phyloP scores from a whole-genome alignment of 208 protist species.

The Porcisia hertigi region DNA sequence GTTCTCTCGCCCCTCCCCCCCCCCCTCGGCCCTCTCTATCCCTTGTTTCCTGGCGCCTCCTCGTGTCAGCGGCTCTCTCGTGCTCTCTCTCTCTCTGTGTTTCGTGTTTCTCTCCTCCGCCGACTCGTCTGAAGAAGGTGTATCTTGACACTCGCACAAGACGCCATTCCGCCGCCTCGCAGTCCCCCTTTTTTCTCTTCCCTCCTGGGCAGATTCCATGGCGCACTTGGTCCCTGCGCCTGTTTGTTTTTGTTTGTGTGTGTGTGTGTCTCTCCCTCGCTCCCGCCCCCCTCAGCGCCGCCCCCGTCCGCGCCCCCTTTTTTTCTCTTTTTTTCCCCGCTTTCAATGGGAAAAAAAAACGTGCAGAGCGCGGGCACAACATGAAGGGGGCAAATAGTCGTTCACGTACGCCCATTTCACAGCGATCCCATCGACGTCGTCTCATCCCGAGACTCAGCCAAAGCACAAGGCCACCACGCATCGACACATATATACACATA shows the following conservation, averaged over 20 bases:
- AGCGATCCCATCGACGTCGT: neutral
- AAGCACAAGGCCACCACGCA: neutral
- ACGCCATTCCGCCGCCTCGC: too few relatives aligned
- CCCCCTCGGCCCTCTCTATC: too few relatives aligned
- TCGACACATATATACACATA: constrained; percentile 2
- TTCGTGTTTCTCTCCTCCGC: too few relatives aligned
- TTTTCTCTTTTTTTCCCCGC: neutral
- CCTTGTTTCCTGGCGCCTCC: too few relatives aligned
- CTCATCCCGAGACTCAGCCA: neutral
- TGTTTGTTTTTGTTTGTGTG: neutral
- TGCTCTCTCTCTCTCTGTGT: too few relatives aligned
- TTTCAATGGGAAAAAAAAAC: too few relatives aligned
- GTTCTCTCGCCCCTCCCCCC: too few relatives aligned
- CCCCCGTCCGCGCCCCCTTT: neutral
- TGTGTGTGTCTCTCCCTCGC: neutral
- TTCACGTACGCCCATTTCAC: neutral
- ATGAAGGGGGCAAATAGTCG: neutral
- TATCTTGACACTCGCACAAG: too few relatives aligned
- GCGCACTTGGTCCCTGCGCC: neutral
- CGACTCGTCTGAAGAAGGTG: too few relatives aligned
- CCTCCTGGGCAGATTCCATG: neutral
- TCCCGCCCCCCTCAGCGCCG: neutral
- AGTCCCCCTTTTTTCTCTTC: neutral
- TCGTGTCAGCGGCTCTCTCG: too few relatives aligned
- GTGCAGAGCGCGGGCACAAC: too few relatives aligned